phyloP scores from a whole-genome alignment of 352 stramenopile genomes.

The Phytophthora parvispora region DNA sequence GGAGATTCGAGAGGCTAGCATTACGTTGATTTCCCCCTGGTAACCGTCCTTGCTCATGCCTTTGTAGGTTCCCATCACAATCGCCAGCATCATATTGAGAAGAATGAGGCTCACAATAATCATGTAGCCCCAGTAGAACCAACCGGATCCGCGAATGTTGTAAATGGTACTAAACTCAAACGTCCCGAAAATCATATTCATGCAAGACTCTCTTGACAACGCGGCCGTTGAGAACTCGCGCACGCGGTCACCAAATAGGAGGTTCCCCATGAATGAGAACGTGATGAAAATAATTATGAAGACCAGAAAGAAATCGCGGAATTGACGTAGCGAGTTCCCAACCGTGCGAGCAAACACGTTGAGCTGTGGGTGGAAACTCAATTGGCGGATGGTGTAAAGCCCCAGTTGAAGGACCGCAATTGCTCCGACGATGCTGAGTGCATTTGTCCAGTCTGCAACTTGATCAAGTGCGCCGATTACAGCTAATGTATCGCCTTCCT shows the following conservation, averaged over 20 bases:
- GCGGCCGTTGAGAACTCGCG: constrained; percentile 47
- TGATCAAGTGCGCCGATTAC: constrained; percentile 1
- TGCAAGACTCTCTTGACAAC: constrained; percentile 46
- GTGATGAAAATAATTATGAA: constrained; percentile 62
- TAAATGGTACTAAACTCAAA: constrained; percentile 60
- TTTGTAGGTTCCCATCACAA: constrained; percentile 62
- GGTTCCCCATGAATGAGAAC: constrained; percentile 45
- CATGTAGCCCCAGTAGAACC: constrained; percentile 77
- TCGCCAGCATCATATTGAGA: constrained; percentile 78
- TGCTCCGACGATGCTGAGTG: constrained; percentile 1
- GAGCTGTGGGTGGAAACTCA: constrained; percentile 44
- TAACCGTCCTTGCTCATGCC: constrained; percentile 40
- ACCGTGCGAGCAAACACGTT: constrained; percentile 60
- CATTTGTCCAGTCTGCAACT: background rate
- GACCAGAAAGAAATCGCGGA: constrained; percentile 60
- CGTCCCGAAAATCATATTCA: constrained; percentile 69
- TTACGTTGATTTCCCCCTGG: constrained; percentile 1
- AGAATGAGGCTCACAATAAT: constrained; percentile 64
- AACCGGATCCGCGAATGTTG: constrained; percentile 36
- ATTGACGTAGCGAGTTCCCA: constrained; percentile 44
- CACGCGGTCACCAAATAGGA: constrained; percentile 62
- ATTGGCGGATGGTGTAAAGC: constrained; percentile 6
- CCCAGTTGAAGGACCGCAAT: background rate
- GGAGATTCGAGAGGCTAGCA: constrained; percentile 5
- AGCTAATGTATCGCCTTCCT: background rate